phyloP scores from a whole-genome alignment of 305 asterid species.

The Fraxinus paxiana region DNA sequence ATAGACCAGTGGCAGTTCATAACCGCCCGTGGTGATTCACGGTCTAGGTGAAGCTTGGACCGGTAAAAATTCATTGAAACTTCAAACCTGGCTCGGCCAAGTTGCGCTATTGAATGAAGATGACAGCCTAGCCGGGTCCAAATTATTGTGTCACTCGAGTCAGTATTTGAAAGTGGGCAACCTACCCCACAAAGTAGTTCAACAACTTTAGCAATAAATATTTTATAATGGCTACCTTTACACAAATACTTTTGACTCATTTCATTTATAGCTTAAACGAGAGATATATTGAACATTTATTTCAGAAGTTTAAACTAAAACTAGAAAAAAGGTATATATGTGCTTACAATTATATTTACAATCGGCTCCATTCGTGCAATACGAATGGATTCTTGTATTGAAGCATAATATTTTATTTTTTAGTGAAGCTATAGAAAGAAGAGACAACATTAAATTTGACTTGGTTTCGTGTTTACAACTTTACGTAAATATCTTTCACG shows the following conservation, averaged over 20 bases:
- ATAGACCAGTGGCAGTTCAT: neutral
- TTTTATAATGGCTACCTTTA: neutral
- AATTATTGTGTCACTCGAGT: neutral
- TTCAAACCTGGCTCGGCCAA: neutral
- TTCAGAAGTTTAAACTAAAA: neutral
- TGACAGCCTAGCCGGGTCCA: neutral
- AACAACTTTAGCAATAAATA: neutral
- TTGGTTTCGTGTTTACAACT: no score
- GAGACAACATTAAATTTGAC: no score
- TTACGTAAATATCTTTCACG: neutral
- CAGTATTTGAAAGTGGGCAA: neutral
- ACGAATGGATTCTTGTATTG: neutral
- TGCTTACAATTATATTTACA: neutral
- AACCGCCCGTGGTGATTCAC: neutral
- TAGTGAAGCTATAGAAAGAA: no score
- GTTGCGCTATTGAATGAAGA: neutral
- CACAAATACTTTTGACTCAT: neutral
- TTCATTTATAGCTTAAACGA: neutral
- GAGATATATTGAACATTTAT: neutral
- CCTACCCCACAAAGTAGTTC: neutral
- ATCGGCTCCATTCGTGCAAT: neutral
- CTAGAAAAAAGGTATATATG: neutral
- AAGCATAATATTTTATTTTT: no score
- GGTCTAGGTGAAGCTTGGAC: neutral
- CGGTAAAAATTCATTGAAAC: neutral